These are phyloP conservation scores for Candida neerlandica DNA, from an alignment of 1,139 yeast genomes.

Conservation along the genomic window DNA sequence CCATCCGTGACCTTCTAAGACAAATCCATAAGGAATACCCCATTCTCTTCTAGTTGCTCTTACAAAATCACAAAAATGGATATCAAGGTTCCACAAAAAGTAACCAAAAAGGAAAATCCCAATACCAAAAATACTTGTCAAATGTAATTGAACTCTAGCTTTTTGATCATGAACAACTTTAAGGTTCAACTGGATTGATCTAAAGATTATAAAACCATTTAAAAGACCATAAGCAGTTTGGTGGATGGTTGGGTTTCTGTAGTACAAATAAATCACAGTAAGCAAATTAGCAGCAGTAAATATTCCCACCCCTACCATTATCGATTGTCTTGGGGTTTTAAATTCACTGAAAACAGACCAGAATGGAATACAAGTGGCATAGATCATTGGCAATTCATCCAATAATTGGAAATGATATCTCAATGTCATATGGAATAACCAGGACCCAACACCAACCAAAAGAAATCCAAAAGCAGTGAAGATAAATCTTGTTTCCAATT, in stretches of 20 bases:
- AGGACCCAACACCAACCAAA: conserved; percentile 88
- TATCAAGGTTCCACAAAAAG: conserved; percentile 82
- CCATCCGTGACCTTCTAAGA: conserved; percentile 96
- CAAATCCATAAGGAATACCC: conserved; percentile 86
- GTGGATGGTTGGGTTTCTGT: conserved; percentile 84
- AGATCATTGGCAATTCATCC: conserved; percentile 97
- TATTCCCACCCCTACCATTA: conserved; percentile 57
- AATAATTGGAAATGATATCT: conserved; percentile 83
- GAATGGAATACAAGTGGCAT: conserved; percentile 93
- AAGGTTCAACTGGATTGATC: conserved; percentile 54
- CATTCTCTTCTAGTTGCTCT: conserved; percentile 60
- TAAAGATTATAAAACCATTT: conserved; percentile 61
- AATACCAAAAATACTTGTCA: conserved; percentile 62
- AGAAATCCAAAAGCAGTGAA: conserved; percentile 78
- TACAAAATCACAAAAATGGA: conserved; percentile 72
- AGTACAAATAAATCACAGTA: conserved; percentile 66
- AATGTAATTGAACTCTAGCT: conserved; percentile 51
- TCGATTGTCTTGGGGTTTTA: conserved; percentile 38
- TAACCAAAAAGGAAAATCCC: conserved; percentile 73
- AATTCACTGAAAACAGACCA: conserved; percentile 84
- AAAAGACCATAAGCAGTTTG: conserved; percentile 74
- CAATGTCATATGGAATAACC: conserved; percentile 96
- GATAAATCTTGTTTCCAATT: conserved; percentile 69
- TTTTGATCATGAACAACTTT: conserved; percentile 50
- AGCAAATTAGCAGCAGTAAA: conserved; percentile 56